These are phyloP conservation scores for Maudiozyma barnettii DNA, from an alignment of 805 yeast species.

Conservation along the genomic window DNA sequence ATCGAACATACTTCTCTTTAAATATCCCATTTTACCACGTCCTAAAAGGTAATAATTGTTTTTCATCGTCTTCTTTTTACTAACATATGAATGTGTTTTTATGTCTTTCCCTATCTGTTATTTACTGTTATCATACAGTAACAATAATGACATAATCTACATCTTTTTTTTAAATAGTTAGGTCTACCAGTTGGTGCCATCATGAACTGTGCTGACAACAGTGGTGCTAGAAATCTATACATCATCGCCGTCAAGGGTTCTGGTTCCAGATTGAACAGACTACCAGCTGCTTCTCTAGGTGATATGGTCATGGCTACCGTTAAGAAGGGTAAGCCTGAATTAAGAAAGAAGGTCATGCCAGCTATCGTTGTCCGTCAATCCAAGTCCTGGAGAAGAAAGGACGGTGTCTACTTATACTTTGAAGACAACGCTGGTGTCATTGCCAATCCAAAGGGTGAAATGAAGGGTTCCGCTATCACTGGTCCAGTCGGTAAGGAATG, in stretches of 20 bases:
- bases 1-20: background rate
- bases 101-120: background rate
- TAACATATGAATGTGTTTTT: background rate
- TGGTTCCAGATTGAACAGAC: constrained; percentile 99
- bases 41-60: background rate
- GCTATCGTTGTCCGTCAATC: constrained; percentile 98
- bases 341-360: constrained; percentile 99
- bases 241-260: constrained; percentile 96
- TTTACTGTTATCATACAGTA: background rate
- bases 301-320: constrained; percentile 99
- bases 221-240: constrained; percentile 99
- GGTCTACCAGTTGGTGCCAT: constrained; percentile 99
- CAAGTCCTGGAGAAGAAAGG: constrained; percentile 99
- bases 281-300: constrained; percentile 99
- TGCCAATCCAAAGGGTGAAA: constrained; percentile 99
- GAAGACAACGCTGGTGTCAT: constrained; percentile 99
- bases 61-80: background rate
- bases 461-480: constrained; percentile 99
- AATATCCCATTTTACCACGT: background rate
- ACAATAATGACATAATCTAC: background rate
- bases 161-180: constrained; percentile 42
- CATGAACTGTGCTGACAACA: constrained; percentile 99
- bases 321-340: constrained; percentile 99
- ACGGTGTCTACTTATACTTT: constrained; percentile 97
- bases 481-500: constrained; percentile 99